Percentiles rank a stretch among this genome's conserved stretches.
These are phyloP conservation scores for Alternaria sp. DNA, from an alignment of 2,329 filamentous ascomycete species.

Conservation along the genomic window DNA sequence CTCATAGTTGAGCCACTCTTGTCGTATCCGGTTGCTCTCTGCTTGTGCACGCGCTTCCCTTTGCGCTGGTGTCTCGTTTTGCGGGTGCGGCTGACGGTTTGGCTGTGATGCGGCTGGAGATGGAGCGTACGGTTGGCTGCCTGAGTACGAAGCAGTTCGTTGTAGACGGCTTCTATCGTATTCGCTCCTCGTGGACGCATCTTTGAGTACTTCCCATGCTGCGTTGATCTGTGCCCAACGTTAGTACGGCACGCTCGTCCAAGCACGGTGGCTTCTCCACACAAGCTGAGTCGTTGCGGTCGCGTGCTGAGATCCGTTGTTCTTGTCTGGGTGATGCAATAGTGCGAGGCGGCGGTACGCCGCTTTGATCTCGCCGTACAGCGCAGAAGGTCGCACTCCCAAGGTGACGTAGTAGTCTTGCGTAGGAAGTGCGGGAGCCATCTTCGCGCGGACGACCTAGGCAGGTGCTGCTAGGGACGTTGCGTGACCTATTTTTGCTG, in stretches of 20 bases:
- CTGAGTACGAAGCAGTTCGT: not conserved
- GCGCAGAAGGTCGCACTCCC: not conserved
- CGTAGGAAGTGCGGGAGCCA: not conserved
- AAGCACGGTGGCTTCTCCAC: not conserved
- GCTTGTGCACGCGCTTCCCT: slow-evolving; percentile 1
- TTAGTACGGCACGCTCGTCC: not conserved
- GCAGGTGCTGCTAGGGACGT: not conserved
- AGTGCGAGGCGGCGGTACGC: slow-evolving; percentile 5
- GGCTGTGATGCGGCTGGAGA: not conserved
- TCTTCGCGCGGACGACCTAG: not conserved
- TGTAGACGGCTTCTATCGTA: slow-evolving; percentile 1
- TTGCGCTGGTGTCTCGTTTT: not conserved
- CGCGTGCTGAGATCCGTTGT: not conserved
- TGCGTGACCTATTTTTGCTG: not conserved
- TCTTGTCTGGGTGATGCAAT: slow-evolving; percentile 7
- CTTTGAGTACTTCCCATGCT: slow-evolving; percentile 8
- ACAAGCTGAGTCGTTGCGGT: not conserved
- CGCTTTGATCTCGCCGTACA: not conserved
- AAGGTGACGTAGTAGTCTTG: slow-evolving; percentile 4
- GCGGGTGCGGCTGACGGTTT: not conserved
- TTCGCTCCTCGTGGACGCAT: not conserved
- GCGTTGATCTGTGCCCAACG: slow-evolving; percentile 1
- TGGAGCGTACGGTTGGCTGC: not conserved
- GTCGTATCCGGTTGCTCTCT: slow-evolving; percentile 4
- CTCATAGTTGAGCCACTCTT: slow-evolving; percentile 8